phyloP scores from a whole-genome alignment of 2,329 filamentous ascomycete genomes.

The Pleochaeta shiraiana region DNA sequence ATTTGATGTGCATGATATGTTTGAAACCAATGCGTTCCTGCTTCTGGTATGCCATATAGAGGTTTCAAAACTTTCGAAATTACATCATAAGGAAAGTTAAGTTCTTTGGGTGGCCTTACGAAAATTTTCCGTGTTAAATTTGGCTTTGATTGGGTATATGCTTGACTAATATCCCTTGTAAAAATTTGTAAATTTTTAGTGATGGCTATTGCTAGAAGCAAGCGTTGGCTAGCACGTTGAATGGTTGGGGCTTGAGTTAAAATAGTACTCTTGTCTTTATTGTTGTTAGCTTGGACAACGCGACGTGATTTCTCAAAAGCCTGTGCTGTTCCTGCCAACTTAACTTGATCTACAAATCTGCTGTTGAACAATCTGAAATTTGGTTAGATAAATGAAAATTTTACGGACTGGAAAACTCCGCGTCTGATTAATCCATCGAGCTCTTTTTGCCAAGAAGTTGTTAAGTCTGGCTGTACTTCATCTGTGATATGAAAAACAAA shows the following conservation, averaged over 20 bases:
- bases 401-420: not conserved
- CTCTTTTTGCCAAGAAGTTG: not conserved
- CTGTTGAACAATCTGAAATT: not conserved
- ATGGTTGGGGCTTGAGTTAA: not conserved
- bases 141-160: not conserved
- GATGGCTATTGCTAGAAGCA: not conserved
- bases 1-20: constrained; percentile 4
- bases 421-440: not conserved
- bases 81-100: not conserved
- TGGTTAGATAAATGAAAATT: not conserved
- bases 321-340: not conserved
- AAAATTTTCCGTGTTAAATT: not conserved
- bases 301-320: not conserved
- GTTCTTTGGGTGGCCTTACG: not conserved
- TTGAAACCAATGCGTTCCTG: constrained; percentile 1
- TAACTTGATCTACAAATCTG: not conserved
- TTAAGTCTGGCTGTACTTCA: not conserved
- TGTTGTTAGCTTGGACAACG: not conserved
- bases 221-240: not conserved
- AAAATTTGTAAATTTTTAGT: not conserved
- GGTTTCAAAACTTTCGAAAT: not conserved
- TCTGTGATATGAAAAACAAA: not conserved
- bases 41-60: constrained; percentile 2
- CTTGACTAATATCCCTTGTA: not conserved
- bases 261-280: not conserved